phyloP scores from a whole-genome alignment of 805 yeast genomes.

The Nakazawaea ishiwadae region DNA sequence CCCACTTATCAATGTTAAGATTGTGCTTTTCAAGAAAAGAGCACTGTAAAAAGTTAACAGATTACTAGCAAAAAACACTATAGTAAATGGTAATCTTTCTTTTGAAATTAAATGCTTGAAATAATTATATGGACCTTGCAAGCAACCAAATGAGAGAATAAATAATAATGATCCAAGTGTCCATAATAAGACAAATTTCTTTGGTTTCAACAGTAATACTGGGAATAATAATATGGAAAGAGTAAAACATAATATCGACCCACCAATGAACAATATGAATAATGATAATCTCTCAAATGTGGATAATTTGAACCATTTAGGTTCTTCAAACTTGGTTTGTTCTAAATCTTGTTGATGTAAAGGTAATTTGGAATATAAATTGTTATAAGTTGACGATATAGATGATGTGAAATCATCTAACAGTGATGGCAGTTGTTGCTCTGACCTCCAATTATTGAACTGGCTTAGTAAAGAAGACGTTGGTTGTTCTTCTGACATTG shows the following conservation, averaged over 20 bases:
- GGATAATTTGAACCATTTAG: constrained; percentile 70
- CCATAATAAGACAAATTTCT: constrained; percentile 90
- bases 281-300: constrained; percentile 78
- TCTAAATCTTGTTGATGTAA: constrained; percentile 47
- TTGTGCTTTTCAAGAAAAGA: constrained; percentile 61
- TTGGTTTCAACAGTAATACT: constrained; percentile 80
- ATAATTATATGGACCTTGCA: constrained; percentile 90
- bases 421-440: neutral
- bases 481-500: constrained; percentile 7
- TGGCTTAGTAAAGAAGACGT: constrained; percentile 4
- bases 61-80: constrained; percentile 78
- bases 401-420: constrained; percentile 1
- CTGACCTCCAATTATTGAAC: constrained; percentile 12
- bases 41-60: constrained; percentile 75
- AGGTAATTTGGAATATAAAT: constrained; percentile 64
- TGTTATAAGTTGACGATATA: constrained; percentile 28
- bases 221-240: constrained; percentile 84
- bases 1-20: constrained; percentile 73
- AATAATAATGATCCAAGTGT: constrained; percentile 85
- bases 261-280: constrained; percentile 71
- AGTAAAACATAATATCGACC: constrained; percentile 76
- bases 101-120: constrained; percentile 66
- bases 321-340: constrained; percentile 46
- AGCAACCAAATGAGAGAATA: constrained; percentile 81
- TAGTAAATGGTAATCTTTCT: constrained; percentile 74